Base-by-base conservation (phyloP, 129 eudicot species). In the Pulicaria dysenterica region DNA sequence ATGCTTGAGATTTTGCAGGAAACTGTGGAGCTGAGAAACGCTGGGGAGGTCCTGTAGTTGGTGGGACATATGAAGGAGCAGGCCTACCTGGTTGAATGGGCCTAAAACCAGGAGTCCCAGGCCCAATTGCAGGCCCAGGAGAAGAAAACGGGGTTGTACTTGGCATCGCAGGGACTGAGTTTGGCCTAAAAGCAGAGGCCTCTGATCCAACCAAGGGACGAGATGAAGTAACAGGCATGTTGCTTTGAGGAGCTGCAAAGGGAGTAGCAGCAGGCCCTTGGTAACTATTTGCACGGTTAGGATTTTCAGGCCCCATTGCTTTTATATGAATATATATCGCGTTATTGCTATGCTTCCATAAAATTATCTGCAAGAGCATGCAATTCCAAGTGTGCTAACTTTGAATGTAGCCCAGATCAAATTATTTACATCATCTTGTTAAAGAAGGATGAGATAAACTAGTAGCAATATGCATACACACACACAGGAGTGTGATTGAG, bases 241-340 rank as follows among this genome's bases (percentile, higher is more conserved):
- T 67, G 60, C 78, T 74, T 67, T 64, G 89, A 19, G 90, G 89
- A 77, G 89, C 91, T 65, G 86, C 86, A 74, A 93, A 93, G 59
- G 96, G 98, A 58, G 90, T 54, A 53, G 87, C 79, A 72, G 69
- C 75, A 58, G 96, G 94, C 73, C 95, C 81, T 54, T 59, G 75
- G 47, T 83, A 85, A 36, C 68, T 51, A 80, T 81, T 87, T 54
- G 85, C 73, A 66, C 84, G 89, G 67, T 80, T 78, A 19, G 96
- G 91, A 77, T 94, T 69, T 84, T 88, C 99, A 64, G 99, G 82
- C 76, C 97, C 96, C 99, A 94, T 94, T 73, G 63, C 71, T 69
- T 62, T 65, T 10, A 61, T 72, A 64, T 62, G 49, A 65, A 15
- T 47, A 64, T 78, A 58, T 70, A 79, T 80, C 79, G 44, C 83